Conservation (phyloP, 768 basidiomycete genomes). For the Amanita thiersii region DNA sequence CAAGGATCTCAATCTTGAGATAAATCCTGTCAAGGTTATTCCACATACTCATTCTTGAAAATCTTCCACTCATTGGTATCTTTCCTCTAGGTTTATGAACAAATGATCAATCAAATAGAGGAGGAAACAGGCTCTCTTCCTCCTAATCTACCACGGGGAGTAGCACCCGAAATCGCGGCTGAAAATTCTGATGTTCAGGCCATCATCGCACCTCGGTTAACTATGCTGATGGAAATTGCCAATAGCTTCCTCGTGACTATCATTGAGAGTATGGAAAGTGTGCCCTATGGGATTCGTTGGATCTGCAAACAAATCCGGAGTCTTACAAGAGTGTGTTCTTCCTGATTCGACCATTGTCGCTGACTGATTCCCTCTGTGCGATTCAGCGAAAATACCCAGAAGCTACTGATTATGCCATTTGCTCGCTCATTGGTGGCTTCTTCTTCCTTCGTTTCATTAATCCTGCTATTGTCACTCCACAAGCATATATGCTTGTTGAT, state of each 20-base stretch:
- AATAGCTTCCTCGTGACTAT: slow-evolving; percentile 97
- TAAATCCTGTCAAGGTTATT: slow-evolving; percentile 92
- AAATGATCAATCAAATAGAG: slow-evolving; percentile 99
- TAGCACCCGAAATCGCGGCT: slow-evolving; percentile 89
- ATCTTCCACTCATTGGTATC: slow-evolving; percentile 1
- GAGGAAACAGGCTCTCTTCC: slow-evolving; percentile 94
- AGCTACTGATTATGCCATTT: slow-evolving; percentile 96
- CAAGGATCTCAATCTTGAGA: slow-evolving; percentile 98
- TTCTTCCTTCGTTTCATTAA: slow-evolving; percentile 99
- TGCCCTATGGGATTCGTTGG: slow-evolving; percentile 99
- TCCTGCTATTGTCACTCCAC: slow-evolving; percentile 97
- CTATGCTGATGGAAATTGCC: slow-evolving; percentile 99
- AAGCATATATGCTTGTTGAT: slow-evolving; percentile 99
- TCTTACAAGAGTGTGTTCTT: slow-evolving; percentile 71
- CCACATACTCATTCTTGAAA: not conserved
- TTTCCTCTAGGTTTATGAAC: slow-evolving; percentile 89
- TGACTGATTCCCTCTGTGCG: slow-evolving; percentile 4
- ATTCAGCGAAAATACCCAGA: slow-evolving; percentile 95
- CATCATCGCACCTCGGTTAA: slow-evolving; percentile 92
- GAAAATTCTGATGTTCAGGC: slow-evolving; percentile 95
- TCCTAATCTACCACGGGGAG: slow-evolving; percentile 84
- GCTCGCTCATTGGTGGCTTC: slow-evolving; percentile 97
- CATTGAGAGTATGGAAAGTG: slow-evolving; percentile 97
- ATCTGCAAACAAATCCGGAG: slow-evolving; percentile 99
- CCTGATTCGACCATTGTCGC: slow-evolving; percentile 2